phyloP scores from a whole-genome alignment of 140 eudicot species.

The Cichorium intybus region DNA sequence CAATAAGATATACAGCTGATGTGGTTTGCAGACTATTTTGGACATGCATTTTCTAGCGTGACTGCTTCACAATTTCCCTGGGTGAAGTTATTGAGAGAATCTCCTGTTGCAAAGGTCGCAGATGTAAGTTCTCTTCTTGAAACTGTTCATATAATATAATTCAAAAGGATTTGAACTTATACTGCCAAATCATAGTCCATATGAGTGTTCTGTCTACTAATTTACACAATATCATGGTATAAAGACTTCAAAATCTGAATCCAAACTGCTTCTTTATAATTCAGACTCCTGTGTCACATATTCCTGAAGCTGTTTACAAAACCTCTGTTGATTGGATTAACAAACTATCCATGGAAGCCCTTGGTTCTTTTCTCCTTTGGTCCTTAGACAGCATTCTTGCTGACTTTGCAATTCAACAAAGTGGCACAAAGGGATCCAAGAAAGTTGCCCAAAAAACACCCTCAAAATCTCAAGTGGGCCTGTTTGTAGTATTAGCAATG shows the following conservation, averaged over 20 bases:
- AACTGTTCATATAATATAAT: not conserved
- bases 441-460: too few species aligned
- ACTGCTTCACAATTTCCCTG: slow-evolving; percentile 75
- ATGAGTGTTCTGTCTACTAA: not conserved
- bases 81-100: too few species aligned
- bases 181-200: not conserved
- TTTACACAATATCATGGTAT: too few species aligned
- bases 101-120: slow-evolving; percentile 53
- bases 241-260: too few species aligned
- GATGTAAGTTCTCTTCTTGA: slow-evolving; percentile 51
- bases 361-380: slow-evolving; percentile 67
- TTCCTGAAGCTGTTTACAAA: too few species aligned
- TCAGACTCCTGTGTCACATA: too few species aligned
- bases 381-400: slow-evolving; percentile 64
- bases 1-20: slow-evolving; percentile 75
- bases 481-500: slow-evolving; percentile 62
- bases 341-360: slow-evolving; percentile 61
- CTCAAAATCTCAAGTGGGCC: slow-evolving; percentile 76
- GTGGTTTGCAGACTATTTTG: slow-evolving; percentile 86
- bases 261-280: too few species aligned
- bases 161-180: not conserved
- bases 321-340: too few species aligned
- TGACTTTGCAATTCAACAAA: slow-evolving; percentile 60
- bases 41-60: slow-evolving; percentile 64
- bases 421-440: too few species aligned